Evolutionary conservation across 805 yeast species (phyloP), one percentile per base, ranked within the genome.

Genomic region (Metschnikowia arizonensis): DNA sequence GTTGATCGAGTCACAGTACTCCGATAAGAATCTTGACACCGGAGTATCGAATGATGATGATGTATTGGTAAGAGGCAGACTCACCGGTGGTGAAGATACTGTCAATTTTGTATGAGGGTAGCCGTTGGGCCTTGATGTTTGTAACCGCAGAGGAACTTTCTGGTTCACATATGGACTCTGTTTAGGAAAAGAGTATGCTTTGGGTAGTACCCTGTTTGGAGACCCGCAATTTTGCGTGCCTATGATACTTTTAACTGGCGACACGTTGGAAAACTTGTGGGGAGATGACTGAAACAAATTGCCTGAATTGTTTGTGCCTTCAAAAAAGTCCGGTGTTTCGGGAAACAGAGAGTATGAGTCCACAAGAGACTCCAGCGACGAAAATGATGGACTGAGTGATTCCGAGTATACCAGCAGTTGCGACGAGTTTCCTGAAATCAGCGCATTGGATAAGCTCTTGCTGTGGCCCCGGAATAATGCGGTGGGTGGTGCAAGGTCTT

Each of bases 1-100:
- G 46, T 67, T 67, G 44, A 67, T 68, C 12, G 70, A 68, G 47
- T 68, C 73, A 33, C 66, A 58, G 31, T 61, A 49, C 9, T 61
- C 18, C 11, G 54, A 47, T 28, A 51, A 33, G 33, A 48, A 49
- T 40, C 52, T 50, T 26, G 59, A 54, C 2, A 51, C n/a, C 6
- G 60, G 50, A 1, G 70, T 66, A 5, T 63, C 61, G 14, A 31
- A 39, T 2, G 34, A 21, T 7, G 42, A 39, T 5, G 42, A 31
- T 19, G 41, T 33, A 30, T 39, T 15, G n/a, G 66, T 58, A 26
- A 68, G 54, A 11, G 75, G 74, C 12, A 72, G 66, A 50, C 66
- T 59, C 19, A 63, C 55, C 14, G 59, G 50, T 14, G 72, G 72
- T 0, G 71, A 62, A 32, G 69, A 54, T 24, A 41, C 41, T 24